These are phyloP conservation scores for Entomortierella lignicola DNA, from an alignment of 192 early-diverging fungal genomes.

Conservation along the genomic window DNA sequence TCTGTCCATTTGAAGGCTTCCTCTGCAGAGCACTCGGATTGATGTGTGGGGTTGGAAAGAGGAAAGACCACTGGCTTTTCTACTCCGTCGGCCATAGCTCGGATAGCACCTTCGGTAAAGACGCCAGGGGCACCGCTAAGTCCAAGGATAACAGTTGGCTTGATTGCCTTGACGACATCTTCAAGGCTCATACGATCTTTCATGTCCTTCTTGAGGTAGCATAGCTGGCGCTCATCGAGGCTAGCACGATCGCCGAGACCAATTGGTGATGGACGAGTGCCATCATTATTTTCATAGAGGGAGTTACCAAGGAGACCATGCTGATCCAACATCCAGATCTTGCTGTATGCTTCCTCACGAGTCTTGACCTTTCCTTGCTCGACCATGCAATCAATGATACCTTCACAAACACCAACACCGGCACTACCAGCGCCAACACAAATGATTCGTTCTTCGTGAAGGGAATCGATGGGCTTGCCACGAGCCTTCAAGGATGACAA, in stretches of 20 bases:
- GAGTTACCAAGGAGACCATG: constrained; percentile 62
- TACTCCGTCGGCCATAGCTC: constrained; percentile 63
- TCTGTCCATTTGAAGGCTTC: constrained; percentile 66
- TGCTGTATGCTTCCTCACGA: constrained; percentile 62
- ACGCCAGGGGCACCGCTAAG: constrained; percentile 61
- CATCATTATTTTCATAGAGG: constrained; percentile 6
- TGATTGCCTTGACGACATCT: constrained; percentile 61
- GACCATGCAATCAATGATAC: constrained; percentile 83
- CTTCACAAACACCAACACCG: constrained; percentile 94
- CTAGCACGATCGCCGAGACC: constrained; percentile 40
- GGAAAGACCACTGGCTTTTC: constrained; percentile 65
- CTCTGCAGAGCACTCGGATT: constrained; percentile 67
- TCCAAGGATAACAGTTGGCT: constrained; percentile 63
- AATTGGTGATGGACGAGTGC: constrained; percentile 19
- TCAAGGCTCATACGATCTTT: constrained; percentile 59
- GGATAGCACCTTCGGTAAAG: constrained; percentile 62
- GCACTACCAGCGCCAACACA: constrained; percentile 97
- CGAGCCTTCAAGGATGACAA: constrained; percentile 82
- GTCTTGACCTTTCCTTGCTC: constrained; percentile 79
- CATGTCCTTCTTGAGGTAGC: constrained; percentile 62
- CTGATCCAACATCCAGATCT: constrained; percentile 68
- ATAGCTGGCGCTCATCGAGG: constrained; percentile 60
- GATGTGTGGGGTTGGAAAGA: constrained; percentile 62
- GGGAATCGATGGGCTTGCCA: constrained; percentile 62
- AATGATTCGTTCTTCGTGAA: constrained; percentile 82